phyloP scores from a whole-genome alignment of 805 yeast genomes.

The Torulaspora quercuum region DNA sequence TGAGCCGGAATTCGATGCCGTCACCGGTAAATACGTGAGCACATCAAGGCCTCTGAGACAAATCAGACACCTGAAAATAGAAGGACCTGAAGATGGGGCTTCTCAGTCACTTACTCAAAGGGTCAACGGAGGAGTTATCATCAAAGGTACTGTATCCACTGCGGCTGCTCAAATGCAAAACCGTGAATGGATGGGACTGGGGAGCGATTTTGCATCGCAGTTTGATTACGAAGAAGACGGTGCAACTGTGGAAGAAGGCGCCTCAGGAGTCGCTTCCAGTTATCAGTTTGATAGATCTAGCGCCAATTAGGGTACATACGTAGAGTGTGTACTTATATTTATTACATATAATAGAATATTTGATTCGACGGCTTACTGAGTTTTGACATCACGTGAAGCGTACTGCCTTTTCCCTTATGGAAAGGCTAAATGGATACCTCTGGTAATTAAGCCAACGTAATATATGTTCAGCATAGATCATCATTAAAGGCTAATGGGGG shows the following conservation, averaged over 20 bases:
- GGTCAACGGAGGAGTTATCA: conserved; percentile 56
- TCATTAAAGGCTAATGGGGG: conserved; percentile 48
- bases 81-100: conserved; percentile 35
- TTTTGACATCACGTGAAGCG: too few species aligned
- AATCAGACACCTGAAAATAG: conserved; percentile 60
- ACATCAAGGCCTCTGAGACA: conserved; percentile 75
- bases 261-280: conserved; percentile 86
- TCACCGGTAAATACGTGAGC: conserved; percentile 71
- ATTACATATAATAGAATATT: too few species aligned
- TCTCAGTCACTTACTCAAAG: conserved; percentile 48
- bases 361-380: too few species aligned
- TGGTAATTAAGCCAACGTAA: too few species aligned
- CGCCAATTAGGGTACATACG: background rate
- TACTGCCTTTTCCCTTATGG: too few species aligned
- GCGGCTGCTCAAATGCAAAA: conserved; percentile 74
- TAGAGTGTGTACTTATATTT: too few species aligned
- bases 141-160: conserved; percentile 80
- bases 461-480: too few species aligned
- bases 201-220: conserved; percentile 69
- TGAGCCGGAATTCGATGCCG: conserved; percentile 84
- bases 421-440: too few species aligned
- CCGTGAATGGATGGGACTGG: conserved; percentile 85
- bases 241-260: conserved; percentile 78
- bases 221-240: conserved; percentile 52
- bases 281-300: conserved; percentile 46